Evolutionary conservation across 1,284 basidiomycete species (phyloP).

Genomic region (Hortiboletus rubellus): DNA sequence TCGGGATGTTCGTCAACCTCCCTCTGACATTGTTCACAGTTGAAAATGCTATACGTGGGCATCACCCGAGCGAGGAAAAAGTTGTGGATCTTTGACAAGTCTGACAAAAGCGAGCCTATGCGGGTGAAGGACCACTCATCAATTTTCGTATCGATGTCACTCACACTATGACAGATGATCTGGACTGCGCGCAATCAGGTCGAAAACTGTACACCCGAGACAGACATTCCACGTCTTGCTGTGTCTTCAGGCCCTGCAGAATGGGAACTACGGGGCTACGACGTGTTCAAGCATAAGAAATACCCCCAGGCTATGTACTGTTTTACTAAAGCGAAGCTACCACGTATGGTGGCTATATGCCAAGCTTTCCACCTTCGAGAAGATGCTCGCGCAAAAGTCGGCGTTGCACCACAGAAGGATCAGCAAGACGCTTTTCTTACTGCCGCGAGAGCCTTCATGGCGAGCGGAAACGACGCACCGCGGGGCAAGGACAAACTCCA

Average conservation of each 20-base stretch:
- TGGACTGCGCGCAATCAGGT: slow-evolving; percentile 49
- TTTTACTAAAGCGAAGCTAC: slow-evolving; percentile 53
- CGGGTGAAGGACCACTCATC: slow-evolving; percentile 39
- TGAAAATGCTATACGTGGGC: slow-evolving; percentile 70
- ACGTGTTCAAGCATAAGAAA: slow-evolving; percentile 54
- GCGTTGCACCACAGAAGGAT: slow-evolving; percentile 19
- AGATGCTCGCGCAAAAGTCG: slow-evolving; percentile 36
- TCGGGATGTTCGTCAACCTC: neutral
- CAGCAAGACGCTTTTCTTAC: slow-evolving; percentile 41
- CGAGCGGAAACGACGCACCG: slow-evolving; percentile 39
- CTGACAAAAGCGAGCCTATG: slow-evolving; percentile 57
- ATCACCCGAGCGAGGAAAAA: slow-evolving; percentile 68
- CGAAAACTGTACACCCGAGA: slow-evolving; percentile 44
- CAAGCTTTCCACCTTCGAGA: slow-evolving; percentile 47
- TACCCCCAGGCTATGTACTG: slow-evolving; percentile 63
- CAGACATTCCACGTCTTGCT: slow-evolving; percentile 48
- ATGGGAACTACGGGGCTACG: slow-evolving; percentile 54
- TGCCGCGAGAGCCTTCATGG: slow-evolving; percentile 52
- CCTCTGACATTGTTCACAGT: slow-evolving; percentile 35
- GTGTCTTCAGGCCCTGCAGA: slow-evolving; percentile 49
- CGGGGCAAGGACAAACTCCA: slow-evolving; percentile 30
- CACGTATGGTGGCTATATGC: slow-evolving; percentile 47
- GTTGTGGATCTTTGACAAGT: slow-evolving; percentile 66
- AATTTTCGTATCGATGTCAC: neutral
- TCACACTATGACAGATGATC: slow-evolving; percentile 40